Conservation (phyloP, 2,329 filamentous ascomycete species). For the Arachnopeziza araneosa region DNA sequence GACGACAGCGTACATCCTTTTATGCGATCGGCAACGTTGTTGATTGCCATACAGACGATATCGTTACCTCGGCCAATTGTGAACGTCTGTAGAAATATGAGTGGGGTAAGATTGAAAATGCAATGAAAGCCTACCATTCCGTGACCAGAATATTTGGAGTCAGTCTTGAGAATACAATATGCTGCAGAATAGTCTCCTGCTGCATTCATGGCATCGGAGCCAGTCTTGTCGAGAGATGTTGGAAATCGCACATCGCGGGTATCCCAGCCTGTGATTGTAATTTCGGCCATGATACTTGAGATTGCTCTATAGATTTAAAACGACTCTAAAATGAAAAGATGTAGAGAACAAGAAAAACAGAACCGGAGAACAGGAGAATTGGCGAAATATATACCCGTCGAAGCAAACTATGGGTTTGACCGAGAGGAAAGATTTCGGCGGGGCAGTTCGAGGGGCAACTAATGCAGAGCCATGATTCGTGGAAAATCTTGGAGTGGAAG, state of each 20-base stretch:
- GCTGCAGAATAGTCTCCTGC: conserved; percentile 88
- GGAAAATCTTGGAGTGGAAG: neutral
- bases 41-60: conserved; percentile 81
- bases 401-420: neutral
- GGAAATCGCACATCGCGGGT: conserved; percentile 74
- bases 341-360: neutral
- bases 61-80: conserved; percentile 89
- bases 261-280: conserved; percentile 67
- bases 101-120: neutral
- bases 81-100: conserved; percentile 52
- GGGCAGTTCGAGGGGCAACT: neutral
- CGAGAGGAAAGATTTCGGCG: neutral
- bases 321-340: neutral
- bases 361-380: neutral
- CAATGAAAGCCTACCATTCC: conserved; percentile 58
- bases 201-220: conserved; percentile 94
- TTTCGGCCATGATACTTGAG: conserved; percentile 40
- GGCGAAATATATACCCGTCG: neutral
- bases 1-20: conserved; percentile 69
- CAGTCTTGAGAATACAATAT: conserved; percentile 87
- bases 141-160: conserved; percentile 65
- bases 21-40: conserved; percentile 70
- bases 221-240: conserved; percentile 95
- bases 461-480: neutral
- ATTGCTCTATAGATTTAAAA: neutral